These are phyloP conservation scores for Comarum palustre DNA, from an alignment of 306 rosid genomes.

Conservation along the genomic window DNA sequence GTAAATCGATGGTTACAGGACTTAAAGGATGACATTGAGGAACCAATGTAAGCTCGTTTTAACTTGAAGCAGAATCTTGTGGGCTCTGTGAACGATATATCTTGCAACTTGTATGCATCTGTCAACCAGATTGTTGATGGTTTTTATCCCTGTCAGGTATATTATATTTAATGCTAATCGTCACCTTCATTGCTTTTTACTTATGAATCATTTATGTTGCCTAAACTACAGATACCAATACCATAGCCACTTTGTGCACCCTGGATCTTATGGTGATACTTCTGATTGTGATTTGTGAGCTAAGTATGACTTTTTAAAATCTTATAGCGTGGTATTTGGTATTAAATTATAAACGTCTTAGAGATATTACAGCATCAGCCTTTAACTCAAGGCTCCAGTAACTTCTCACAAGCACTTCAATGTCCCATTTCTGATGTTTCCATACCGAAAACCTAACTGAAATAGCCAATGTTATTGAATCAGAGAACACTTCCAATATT, in stretches of 20 bases:
- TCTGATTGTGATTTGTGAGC: neutral
- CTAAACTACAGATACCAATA: neutral
- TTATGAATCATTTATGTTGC: neutral
- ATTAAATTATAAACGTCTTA: neutral
- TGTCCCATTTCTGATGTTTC: neutral
- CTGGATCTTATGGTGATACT: neutral
- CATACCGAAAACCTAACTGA: neutral
- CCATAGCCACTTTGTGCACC: neutral
- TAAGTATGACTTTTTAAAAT: neutral
- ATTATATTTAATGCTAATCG: neutral
- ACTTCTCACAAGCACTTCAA: neutral
- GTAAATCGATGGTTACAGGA: conserved; percentile 61
- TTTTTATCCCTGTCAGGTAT: conserved; percentile 65
- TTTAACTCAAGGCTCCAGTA: neutral
- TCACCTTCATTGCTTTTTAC: neutral
- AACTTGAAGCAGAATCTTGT: conserved; percentile 45
- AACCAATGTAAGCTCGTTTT: conserved; percentile 56
- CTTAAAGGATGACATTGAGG: conserved; percentile 57
- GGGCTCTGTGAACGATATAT: conserved; percentile 58
- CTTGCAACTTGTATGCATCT: conserved; percentile 50
- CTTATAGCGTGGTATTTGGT: neutral
- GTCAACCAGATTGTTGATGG: conserved; percentile 44
- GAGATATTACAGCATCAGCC: neutral
- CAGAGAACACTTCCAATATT: neutral
- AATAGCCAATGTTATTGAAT: neutral